Evolutionary conservation across 1,284 basidiomycete genomes (phyloP).

Genomic region (Lentinula novae-zelandiae): DNA sequence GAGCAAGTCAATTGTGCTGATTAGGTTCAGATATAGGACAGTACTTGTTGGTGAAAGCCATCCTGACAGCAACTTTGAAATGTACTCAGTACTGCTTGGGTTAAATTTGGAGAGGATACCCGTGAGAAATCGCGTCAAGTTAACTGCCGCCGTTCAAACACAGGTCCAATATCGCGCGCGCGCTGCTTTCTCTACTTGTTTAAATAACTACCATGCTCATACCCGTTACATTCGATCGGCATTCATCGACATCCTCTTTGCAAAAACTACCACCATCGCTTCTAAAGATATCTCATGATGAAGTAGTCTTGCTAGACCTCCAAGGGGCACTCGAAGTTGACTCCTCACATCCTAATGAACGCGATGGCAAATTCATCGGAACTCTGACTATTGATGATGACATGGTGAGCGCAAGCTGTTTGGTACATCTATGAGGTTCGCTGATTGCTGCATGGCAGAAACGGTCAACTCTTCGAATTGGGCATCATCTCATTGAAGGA

Average conservation of each 20-base stretch:
- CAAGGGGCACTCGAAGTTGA: slow-evolving; percentile 71
- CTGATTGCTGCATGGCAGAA: slow-evolving; percentile 39
- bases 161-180: too few species aligned
- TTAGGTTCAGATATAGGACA: not conserved
- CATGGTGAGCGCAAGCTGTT: slow-evolving; percentile 31
- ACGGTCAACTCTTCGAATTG: slow-evolving; percentile 77
- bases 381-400: slow-evolving; percentile 51
- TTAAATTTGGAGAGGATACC: not conserved
- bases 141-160: too few species aligned
- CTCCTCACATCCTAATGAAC: slow-evolving; percentile 36
- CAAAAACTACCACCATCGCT: slow-evolving; percentile 53
- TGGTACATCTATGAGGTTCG: not conserved
- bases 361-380: slow-evolving; percentile 62
- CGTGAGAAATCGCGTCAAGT: too few species aligned
- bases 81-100: not conserved
- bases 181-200: not conserved
- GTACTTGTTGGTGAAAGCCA: slow-evolving; percentile 28
- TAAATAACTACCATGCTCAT: slow-evolving; percentile 41
- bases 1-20: not conserved
- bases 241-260: slow-evolving; percentile 25
- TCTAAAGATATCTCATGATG: slow-evolving; percentile 63
- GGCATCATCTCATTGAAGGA: slow-evolving; percentile 88
- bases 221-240: slow-evolving; percentile 36
- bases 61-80: slow-evolving; percentile 2
- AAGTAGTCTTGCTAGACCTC: slow-evolving; percentile 70